Evolutionary conservation across 163 green algal species (phyloP).

Genomic region (Chlorella variabilis): DNA sequence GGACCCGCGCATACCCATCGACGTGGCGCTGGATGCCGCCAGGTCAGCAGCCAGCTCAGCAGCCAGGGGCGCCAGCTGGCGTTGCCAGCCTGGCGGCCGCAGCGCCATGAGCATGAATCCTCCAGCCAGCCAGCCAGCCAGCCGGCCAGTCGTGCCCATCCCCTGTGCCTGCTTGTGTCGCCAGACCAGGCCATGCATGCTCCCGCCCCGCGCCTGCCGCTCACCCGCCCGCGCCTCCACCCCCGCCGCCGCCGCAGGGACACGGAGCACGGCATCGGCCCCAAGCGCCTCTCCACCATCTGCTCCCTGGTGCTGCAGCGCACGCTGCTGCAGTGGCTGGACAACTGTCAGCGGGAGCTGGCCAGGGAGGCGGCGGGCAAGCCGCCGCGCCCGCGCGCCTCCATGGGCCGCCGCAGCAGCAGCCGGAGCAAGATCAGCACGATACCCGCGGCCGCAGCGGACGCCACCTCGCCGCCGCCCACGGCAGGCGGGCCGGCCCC

Average conservation of each 20-base stretch:
- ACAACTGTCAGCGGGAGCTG: slow-evolving; percentile 40
- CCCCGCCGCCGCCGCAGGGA: slow-evolving; percentile 31
- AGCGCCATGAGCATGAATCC: no score
- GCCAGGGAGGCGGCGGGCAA: neutral
- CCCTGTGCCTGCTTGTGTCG: no score
- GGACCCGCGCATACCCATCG: slow-evolving; percentile 51
- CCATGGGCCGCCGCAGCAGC: neutral
- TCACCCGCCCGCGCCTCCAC: neutral
- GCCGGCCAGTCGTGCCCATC: no score
- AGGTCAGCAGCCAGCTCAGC: slow-evolving; percentile 16
- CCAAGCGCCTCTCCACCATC: slow-evolving; percentile 53
- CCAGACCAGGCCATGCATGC: no score
- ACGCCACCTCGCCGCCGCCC: neutral
- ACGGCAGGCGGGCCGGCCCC: neutral
- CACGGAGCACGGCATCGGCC: slow-evolving; percentile 46
- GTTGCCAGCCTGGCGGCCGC: no score
- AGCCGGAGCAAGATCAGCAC: neutral
- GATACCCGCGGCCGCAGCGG: neutral
- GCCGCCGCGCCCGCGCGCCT: neutral
- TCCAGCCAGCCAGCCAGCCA: no score
- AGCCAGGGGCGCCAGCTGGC: no score
- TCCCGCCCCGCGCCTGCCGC: no score
- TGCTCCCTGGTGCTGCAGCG: slow-evolving; percentile 47
- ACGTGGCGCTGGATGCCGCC: slow-evolving; percentile 45
- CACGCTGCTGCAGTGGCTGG: slow-evolving; percentile 52